Conservation (phyloP, 345 rosid species). For the Acer negundo region DNA sequence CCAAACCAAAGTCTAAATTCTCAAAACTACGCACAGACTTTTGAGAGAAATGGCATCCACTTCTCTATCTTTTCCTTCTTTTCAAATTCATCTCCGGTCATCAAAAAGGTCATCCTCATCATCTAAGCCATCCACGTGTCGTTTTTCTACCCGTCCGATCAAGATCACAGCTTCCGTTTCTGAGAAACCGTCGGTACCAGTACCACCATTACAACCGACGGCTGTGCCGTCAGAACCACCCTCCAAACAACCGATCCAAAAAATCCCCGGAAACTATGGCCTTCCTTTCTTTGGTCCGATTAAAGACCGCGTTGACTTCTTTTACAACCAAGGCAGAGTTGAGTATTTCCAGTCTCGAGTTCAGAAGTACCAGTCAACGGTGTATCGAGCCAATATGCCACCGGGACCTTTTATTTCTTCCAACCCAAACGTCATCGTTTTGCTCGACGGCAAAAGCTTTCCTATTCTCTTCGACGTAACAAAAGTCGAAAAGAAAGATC, state of each 20-base stretch:
- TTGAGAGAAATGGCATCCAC: slow-evolving; percentile 35
- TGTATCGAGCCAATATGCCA: slow-evolving; percentile 74
- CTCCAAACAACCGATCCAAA: slow-evolving; percentile 50
- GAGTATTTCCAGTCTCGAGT: slow-evolving; percentile 70
- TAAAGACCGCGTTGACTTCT: slow-evolving; percentile 72
- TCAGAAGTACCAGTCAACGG: slow-evolving; percentile 72
- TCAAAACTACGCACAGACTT: too few species aligned
- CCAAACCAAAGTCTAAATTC: too few species aligned
- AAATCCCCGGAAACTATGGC: slow-evolving; percentile 77
- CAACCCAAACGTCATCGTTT: slow-evolving; percentile 62
- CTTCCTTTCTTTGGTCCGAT: slow-evolving; percentile 74
- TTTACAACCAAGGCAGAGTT: slow-evolving; percentile 68
- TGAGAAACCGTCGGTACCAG: slow-evolving; percentile 29
- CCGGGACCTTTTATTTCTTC: slow-evolving; percentile 75
- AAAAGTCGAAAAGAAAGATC: slow-evolving; percentile 80
- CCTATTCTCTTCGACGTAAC: slow-evolving; percentile 73
- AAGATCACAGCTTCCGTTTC: slow-evolving; percentile 43
- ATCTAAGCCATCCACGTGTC: slow-evolving; percentile 2
- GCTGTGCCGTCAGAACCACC: slow-evolving; percentile 19
- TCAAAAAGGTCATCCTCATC: slow-evolving; percentile 6
- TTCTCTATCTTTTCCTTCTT: slow-evolving; percentile 32
- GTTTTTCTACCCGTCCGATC: slow-evolving; percentile 20
- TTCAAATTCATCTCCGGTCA: slow-evolving; percentile 19
- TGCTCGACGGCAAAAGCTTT: slow-evolving; percentile 93
- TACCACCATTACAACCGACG: neutral